Conservation (phyloP, 2,329 filamentous ascomycete species). For the Colletotrichum sp. region DNA sequence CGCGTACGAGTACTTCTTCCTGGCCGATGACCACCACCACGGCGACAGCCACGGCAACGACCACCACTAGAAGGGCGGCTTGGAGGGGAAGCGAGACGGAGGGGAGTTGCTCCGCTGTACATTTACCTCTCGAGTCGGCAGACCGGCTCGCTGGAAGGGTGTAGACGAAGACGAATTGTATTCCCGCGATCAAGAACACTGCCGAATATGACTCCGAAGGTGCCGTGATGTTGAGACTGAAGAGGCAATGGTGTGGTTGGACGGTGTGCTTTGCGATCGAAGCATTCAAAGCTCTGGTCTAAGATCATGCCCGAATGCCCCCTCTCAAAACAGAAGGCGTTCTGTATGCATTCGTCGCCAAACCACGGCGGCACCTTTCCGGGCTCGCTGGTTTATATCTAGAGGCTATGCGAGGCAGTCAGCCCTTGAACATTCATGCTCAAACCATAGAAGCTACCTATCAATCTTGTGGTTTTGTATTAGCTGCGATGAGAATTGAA, state of each 20-base stretch:
- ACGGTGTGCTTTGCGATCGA: background rate
- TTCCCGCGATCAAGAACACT: background rate
- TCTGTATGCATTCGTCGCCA: background rate
- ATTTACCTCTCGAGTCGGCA: conserved; percentile 33
- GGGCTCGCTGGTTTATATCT: rapidly evolving
- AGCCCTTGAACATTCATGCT: background rate
- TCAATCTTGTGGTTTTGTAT: background rate
- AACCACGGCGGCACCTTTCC: background rate
- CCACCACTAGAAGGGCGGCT: conserved; percentile 55
- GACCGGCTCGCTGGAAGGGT: conserved; percentile 15
- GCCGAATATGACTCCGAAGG: background rate
- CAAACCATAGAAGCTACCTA: background rate
- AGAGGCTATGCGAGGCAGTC: background rate
- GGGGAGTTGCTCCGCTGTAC: conserved; percentile 33
- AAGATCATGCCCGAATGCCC: background rate
- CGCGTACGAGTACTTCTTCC: conserved; percentile 85
- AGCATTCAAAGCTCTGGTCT: rapidly evolving
- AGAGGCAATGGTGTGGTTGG: background rate
- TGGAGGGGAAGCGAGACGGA: conserved; percentile 13
- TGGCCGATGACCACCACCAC: conserved; percentile 73
- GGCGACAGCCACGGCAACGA: conserved; percentile 57
- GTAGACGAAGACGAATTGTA: conserved; percentile 13
- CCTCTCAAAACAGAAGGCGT: background rate
- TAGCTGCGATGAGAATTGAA: background rate
- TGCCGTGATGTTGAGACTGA: background rate